Percentiles rank a stretch among this genome's conserved stretches.
Conservation (phyloP, 371 early-diverging fungal species). For the Zychaea mexicana region DNA sequence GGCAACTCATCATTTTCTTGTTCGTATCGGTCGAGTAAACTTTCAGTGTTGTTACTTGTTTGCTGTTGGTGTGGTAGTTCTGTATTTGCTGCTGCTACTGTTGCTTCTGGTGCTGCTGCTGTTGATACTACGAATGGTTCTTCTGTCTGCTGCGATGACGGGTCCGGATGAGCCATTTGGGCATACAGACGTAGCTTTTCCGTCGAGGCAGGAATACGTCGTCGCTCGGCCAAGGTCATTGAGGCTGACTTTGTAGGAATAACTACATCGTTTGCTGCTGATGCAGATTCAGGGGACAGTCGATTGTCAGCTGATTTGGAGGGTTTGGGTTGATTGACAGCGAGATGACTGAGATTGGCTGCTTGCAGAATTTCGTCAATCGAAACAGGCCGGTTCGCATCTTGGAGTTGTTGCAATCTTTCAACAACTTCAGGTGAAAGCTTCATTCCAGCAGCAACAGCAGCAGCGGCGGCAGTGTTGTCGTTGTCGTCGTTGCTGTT, state of each 20-base stretch:
- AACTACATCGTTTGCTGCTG: background rate
- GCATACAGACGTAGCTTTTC: conserved; percentile 20
- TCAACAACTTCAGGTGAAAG: conserved; percentile 35
- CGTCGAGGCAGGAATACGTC: conserved; percentile 19
- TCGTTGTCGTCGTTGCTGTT: background rate
- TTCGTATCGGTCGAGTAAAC: conserved; percentile 25
- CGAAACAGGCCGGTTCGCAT: conserved; percentile 28
- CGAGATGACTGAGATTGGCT: conserved; percentile 34
- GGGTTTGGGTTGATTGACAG: conserved; percentile 4
- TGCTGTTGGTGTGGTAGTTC: background rate
- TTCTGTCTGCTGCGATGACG: background rate
- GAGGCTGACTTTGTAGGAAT: background rate
- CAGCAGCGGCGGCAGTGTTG: background rate
- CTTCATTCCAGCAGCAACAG: background rate
- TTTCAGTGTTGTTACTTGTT: background rate
- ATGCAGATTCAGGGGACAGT: background rate
- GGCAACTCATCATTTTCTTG: conserved; percentile 44
- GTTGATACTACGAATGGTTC: background rate
- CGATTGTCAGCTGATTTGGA: conserved; percentile 21
- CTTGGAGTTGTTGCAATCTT: conserved; percentile 33
- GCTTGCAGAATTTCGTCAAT: conserved; percentile 35
- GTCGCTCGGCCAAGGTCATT: conserved; percentile 21
- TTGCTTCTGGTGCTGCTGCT: background rate
- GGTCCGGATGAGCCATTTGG: conserved; percentile 8
- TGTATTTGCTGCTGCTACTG: background rate